Evolutionary conservation across 2,329 filamentous ascomycete genomes (phyloP).

Genomic region (Madurella mycetomatis): DNA sequence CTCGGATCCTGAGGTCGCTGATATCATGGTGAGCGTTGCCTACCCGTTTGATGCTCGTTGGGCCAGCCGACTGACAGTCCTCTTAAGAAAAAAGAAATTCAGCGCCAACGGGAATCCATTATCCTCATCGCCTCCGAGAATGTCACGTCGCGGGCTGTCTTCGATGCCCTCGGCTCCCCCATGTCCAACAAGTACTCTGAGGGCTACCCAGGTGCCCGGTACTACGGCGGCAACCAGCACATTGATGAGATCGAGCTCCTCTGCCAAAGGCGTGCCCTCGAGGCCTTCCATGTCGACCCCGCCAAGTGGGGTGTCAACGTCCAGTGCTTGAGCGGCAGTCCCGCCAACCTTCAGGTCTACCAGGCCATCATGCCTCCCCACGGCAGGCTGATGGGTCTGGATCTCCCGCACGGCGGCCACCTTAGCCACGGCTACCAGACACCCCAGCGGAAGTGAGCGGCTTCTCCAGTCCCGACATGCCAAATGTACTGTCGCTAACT

Average conservation of each 20-base stretch:
- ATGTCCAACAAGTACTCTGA: conserved; percentile 99
- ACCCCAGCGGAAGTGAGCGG: conserved; percentile 74
- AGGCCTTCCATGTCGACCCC: conserved; percentile 81
- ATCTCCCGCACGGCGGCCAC: conserved; percentile 91
- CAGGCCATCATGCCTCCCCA: conserved; percentile 95
- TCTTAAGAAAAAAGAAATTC: conserved; percentile 81
- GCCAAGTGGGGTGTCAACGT: conserved; percentile 98
- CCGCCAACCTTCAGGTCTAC: conserved; percentile 97
- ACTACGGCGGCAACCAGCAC: conserved; percentile 99
- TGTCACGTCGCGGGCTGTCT: conserved; percentile 96
- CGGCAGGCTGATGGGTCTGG: conserved; percentile 93
- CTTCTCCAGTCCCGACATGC: neutral
- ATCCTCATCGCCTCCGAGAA: conserved; percentile 99
- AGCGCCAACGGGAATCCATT: conserved; percentile 97
- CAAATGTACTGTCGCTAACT: neutral
- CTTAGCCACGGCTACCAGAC: conserved; percentile 98
- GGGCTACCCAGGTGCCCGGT: conserved; percentile 94
- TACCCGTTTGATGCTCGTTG: neutral
- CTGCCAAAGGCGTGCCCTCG: conserved; percentile 89
- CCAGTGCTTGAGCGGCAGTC: conserved; percentile 86
- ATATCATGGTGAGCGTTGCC: conserved; percentile 78
- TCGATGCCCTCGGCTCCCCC: conserved; percentile 89
- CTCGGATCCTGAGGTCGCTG: conserved; percentile 86
- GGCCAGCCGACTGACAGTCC: conserved; percentile 28
- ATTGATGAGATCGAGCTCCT: conserved; percentile 94